These are phyloP conservation scores for Filosporella fistucella DNA, from an alignment of 495 filamentous ascomycete species.

Conservation along the genomic window DNA sequence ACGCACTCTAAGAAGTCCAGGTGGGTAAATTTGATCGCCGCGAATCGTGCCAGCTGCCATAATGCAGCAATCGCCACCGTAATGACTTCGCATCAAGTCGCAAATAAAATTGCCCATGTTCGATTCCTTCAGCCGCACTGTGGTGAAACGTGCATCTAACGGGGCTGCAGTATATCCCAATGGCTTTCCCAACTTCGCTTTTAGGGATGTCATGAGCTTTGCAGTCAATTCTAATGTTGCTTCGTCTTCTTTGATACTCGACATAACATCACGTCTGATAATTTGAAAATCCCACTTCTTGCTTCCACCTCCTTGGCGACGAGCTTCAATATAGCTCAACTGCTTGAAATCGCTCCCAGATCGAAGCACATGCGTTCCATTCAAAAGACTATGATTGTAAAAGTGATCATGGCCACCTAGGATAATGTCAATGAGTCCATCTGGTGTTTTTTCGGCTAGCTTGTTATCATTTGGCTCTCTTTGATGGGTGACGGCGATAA, in stretches of 20 bases:
- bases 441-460: not conserved
- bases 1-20: not conserved
- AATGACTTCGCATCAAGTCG: conserved; percentile 1
- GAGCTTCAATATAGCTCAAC: conserved; percentile 1
- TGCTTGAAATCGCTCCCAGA: conserved; percentile 1
- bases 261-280: not conserved
- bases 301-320: conserved; percentile 1
- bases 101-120: not conserved
- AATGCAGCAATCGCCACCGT: conserved; percentile 1
- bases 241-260: not conserved
- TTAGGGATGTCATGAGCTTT: not conserved
- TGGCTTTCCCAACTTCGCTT: not conserved
- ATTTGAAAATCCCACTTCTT: conserved; percentile 1
- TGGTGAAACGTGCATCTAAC: not conserved
- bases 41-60: not conserved
- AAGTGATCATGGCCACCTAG: not conserved
- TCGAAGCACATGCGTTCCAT: not conserved
- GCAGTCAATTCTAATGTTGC: not conserved
- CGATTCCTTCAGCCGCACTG: not conserved
- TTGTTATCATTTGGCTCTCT: conserved; percentile 1
- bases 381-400: not conserved
- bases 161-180: not conserved
- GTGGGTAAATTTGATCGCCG: not conserved
- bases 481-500: not conserved
- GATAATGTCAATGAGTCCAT: conserved; percentile 1